Percentiles rank a stretch among this genome's conserved stretches.
phyloP scores from a whole-genome alignment of 257 asterid species.

The Paulownia fortunei region DNA sequence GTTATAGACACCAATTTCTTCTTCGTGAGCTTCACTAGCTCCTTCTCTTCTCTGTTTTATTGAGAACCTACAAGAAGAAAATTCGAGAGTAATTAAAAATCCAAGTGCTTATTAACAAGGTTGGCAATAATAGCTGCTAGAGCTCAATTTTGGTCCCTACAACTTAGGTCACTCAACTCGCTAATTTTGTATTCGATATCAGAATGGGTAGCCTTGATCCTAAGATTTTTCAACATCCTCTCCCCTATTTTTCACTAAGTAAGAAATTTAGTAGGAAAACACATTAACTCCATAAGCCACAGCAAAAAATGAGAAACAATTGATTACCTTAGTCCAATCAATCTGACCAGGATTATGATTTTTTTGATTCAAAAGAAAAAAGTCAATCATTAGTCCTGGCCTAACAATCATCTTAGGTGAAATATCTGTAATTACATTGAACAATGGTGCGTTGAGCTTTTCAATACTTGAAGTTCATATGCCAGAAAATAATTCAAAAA shows the following conservation, averaged over 20 bases:
- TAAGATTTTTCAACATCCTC: slow-evolving; percentile 60
- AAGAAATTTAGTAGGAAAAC: background rate
- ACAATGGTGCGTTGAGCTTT: background rate
- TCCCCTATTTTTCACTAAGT: slow-evolving; percentile 49
- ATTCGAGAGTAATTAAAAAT: background rate
- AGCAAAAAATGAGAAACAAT: background rate
- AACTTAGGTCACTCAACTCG: slow-evolving; percentile 60
- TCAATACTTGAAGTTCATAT: background rate
- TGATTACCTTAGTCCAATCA: slow-evolving; percentile 68
- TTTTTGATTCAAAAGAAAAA: slow-evolving; percentile 57
- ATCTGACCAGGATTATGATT: slow-evolving; percentile 46
- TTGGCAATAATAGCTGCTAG: background rate
- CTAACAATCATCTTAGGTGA: slow-evolving; percentile 74
- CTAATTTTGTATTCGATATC: slow-evolving; percentile 60
- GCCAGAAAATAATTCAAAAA: background rate
- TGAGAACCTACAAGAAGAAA: slow-evolving; percentile 48
- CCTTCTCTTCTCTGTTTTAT: slow-evolving; percentile 48
- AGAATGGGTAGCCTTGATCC: slow-evolving; percentile 46
- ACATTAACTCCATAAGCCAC: background rate
- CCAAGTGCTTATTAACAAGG: background rate
- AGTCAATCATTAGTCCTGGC: slow-evolving; percentile 72
- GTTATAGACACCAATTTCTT: slow-evolving; percentile 57
- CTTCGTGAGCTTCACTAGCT: slow-evolving; percentile 32
- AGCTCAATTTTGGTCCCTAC: slow-evolving; percentile 63
- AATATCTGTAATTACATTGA: slow-evolving; percentile 48